Base-by-base conservation (phyloP, 768 basidiomycete genomes). In the Hortiboletus campestris region DNA sequence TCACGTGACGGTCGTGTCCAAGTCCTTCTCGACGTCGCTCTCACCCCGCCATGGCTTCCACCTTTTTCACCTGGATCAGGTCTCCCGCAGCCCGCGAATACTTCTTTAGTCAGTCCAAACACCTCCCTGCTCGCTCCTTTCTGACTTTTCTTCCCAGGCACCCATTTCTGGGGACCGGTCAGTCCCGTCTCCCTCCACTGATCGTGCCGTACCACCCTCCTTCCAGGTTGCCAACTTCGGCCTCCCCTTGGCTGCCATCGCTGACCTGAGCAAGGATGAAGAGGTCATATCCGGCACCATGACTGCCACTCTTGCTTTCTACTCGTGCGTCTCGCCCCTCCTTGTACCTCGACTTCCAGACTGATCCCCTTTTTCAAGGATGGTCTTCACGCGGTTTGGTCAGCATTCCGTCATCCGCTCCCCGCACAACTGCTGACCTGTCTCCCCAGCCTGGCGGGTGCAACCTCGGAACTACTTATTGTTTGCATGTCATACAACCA, bases 151-250 rank as follows among this genome's bases (percentile, higher is more conserved):
- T 46, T 51, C 2, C 32, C 55, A 96, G 94, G 94, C 68, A 97
- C 94, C 59, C 94, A 97, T 74, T 97, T 97, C 78, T 97, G 94
- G 94, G 94, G 94, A 63, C 94, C 94, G 57, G 94, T 96, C 58
- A 70, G 91, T 85, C 64, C 41, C 32, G 56, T 46, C 16, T 31
- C 17, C 47, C 7, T 35, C 34, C 29, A 16, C 40, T 53, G 40
- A 60, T 31, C 45, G 53, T 56, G 34, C 42, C 31, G 44, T 49
- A 20, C 45, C 44, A 50, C 48, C 57, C 44, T 52, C 46, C 39
- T 60, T 53, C 47, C 66, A 96, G 95, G 87, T 94, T 58, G 96
- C 96, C 58, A 99, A 99, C 78, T 99, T 96, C 91, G 96, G 96
- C 66, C 83, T 99, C 17, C 96, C 96, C 55, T 75, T 98, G 38